Evolutionary conservation across 495 filamentous ascomycete species (phyloP).

Genomic region (Chlorociboria aeruginascens): DNA sequence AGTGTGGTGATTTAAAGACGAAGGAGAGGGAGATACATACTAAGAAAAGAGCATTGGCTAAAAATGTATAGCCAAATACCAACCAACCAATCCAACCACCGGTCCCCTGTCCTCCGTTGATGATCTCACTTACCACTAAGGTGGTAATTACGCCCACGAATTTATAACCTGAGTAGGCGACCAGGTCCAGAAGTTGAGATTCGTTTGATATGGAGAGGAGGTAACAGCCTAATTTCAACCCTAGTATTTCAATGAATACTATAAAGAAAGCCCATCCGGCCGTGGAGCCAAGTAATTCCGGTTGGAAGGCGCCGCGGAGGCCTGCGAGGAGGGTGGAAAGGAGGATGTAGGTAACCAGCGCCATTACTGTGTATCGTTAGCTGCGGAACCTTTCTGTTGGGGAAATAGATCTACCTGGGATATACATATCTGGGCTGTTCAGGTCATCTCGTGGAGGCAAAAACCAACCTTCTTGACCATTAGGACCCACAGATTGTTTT

Average conservation of each 20-base stretch:
- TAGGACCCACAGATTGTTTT: conserved; percentile 47
- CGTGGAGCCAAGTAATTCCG: conserved; percentile 80
- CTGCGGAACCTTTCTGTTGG: too few relatives aligned
- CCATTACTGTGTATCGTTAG: conserved; percentile 42
- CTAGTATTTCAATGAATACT: conserved; percentile 74
- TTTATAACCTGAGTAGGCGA: conserved; percentile 97
- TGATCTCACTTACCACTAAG: conserved; percentile 60
- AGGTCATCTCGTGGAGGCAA: conserved; percentile 92
- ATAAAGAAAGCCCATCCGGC: conserved; percentile 74
- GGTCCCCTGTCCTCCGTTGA: conserved; percentile 66
- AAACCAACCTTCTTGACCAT: conserved; percentile 71
- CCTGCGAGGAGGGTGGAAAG: conserved; percentile 82
- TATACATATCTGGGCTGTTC: conserved; percentile 99
- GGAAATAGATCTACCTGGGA: conserved; percentile 35
- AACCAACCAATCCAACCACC: conserved; percentile 81
- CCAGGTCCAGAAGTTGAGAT: conserved; percentile 76
- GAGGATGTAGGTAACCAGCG: conserved; percentile 93
- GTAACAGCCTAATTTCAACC: conserved; percentile 85
- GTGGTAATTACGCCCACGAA: conserved; percentile 93
- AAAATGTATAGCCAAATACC: conserved; percentile 80
- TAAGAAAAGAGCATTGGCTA: conserved; percentile 91
- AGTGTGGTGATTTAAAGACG: conserved; percentile 5
- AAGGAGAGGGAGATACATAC: conserved; percentile 36
- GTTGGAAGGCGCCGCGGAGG: conserved; percentile 84
- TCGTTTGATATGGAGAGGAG: conserved; percentile 83